These are phyloP conservation scores for Aspergillus biplanus DNA, from an alignment of 495 filamentous ascomycete species.

Conservation along the genomic window DNA sequence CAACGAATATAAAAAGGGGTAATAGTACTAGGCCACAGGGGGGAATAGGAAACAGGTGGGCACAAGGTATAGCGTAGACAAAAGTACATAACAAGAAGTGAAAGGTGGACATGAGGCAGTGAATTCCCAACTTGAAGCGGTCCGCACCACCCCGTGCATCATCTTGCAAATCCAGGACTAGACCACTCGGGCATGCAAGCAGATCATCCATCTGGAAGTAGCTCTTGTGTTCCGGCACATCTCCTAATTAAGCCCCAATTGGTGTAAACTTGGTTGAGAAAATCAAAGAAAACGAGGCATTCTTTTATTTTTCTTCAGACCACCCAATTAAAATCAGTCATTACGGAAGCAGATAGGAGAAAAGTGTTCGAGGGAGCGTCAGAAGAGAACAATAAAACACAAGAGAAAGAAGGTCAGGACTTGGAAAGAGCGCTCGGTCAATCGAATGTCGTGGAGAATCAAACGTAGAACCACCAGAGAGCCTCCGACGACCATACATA, in stretches of 20 bases:
- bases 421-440: constrained; percentile 34
- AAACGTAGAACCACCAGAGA: constrained; percentile 30
- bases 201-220: constrained; percentile 23
- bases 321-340: constrained; percentile 41
- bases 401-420: constrained; percentile 38
- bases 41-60: constrained; percentile 41
- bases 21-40: constrained; percentile 36
- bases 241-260: constrained; percentile 31
- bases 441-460: constrained; percentile 38
- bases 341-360: constrained; percentile 39
- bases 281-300: constrained; percentile 25
- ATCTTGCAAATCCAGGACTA: constrained; percentile 30
- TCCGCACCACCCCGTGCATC: constrained; percentile 27
- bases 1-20: constrained; percentile 32
- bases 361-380: constrained; percentile 44
- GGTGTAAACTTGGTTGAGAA: constrained; percentile 30
- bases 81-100: constrained; percentile 60
- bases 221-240: constrained; percentile 33
- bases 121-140: constrained; percentile 24
- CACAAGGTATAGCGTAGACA: constrained; percentile 55
- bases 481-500: constrained; percentile 31
- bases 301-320: constrained; percentile 26
- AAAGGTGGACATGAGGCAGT: constrained; percentile 42
- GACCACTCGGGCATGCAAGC: constrained; percentile 26
- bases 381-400: constrained; percentile 39